Conservation (phyloP, 208 protist species). For the Acanthamoeba castellanii region DNA sequence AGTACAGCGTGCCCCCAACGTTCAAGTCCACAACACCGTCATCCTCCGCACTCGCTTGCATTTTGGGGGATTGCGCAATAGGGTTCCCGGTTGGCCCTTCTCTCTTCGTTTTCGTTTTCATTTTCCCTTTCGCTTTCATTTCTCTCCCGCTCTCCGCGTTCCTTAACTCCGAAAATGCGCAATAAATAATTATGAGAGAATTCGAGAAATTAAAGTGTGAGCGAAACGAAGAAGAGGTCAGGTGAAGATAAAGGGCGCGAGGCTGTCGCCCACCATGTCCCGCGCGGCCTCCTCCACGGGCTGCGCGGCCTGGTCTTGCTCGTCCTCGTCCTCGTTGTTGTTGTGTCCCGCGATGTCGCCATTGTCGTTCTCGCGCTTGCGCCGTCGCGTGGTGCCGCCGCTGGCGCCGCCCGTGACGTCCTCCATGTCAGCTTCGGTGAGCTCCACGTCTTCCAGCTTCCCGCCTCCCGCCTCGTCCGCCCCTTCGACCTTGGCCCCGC, state of each 20-base stretch:
- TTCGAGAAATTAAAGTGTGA: too few relatives aligned
- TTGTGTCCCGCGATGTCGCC: too few relatives aligned
- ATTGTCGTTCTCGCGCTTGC: not conserved
- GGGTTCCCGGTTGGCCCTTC: too few relatives aligned
- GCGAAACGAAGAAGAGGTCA: too few relatives aligned
- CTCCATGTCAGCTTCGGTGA: constrained; percentile 17
- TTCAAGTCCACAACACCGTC: constrained; percentile 37
- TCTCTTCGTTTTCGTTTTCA: too few relatives aligned
- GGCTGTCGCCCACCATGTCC: constrained; percentile 1
- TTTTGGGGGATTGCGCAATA: too few relatives aligned
- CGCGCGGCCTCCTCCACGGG: not conserved
- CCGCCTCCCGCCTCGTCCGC: not conserved
- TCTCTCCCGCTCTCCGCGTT: too few relatives aligned
- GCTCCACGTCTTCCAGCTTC: not conserved
- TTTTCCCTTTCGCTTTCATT: too few relatives aligned
- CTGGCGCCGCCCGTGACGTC: not conserved
- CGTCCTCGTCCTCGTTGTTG: not conserved
- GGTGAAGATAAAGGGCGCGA: not conserved
- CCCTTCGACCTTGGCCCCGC: not conserved
- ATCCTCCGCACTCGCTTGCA: not conserved
- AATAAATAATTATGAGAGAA: too few relatives aligned
- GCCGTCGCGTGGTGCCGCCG: not conserved
- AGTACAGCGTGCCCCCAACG: constrained; percentile 7
- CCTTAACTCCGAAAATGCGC: too few relatives aligned
- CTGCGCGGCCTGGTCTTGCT: not conserved